These are phyloP conservation scores for Chenopodium suecicum DNA, from an alignment of 148 eudicot genomes.

Conservation along the genomic window DNA sequence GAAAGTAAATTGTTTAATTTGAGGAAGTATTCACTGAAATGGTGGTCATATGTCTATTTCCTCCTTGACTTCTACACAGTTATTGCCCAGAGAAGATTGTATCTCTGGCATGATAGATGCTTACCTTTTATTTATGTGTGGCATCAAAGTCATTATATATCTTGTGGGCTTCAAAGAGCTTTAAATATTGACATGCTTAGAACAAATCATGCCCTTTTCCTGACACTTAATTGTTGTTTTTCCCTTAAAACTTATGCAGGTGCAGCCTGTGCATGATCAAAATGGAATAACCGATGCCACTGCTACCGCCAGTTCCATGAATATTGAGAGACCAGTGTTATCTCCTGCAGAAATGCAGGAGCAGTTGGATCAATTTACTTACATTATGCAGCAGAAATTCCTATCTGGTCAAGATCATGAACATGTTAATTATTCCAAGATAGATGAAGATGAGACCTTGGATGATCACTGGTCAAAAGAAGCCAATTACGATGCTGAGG, in stretches of 20 bases:
- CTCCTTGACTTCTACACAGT: no score
- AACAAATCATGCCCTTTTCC: not conserved
- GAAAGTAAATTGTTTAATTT: no score
- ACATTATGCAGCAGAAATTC: conserved; percentile 85
- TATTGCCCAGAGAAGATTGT: not conserved
- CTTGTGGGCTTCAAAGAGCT: not conserved
- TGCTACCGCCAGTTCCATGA: conserved; percentile 26
- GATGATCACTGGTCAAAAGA: conserved; percentile 96
- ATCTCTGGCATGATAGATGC: not conserved
- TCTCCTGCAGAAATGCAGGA: conserved; percentile 77
- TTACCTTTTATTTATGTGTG: no score
- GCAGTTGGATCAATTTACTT: conserved; percentile 76
- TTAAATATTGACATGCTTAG: not conserved
- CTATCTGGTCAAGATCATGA: conserved; percentile 78
- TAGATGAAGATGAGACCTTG: conserved; percentile 77
- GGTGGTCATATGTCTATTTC: no score
- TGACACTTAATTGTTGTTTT: not conserved
- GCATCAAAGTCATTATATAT: not conserved
- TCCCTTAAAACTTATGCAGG: not conserved
- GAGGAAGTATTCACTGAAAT: no score
- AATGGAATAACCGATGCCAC: conserved; percentile 6
- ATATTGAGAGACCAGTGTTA: conserved; percentile 35
- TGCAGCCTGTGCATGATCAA: conserved; percentile 1
- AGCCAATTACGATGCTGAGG: conserved; percentile 88
- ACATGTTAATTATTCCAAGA: conserved; percentile 75